Base-by-base conservation (phyloP, 331 rosid genomes). In the Malus hybrid region DNA sequence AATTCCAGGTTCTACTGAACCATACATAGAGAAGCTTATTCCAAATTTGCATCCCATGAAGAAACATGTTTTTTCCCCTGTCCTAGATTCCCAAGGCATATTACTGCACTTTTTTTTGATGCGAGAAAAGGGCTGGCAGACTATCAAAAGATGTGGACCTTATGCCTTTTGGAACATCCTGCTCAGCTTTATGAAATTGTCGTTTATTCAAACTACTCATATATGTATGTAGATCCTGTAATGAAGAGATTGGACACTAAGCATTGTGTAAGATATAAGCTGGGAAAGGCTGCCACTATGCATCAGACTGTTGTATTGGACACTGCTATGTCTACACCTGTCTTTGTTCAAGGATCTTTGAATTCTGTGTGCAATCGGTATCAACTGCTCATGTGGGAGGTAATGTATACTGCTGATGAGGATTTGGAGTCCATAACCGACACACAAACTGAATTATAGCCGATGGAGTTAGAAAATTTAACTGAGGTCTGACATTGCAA, bases 121-220 rank as follows among this genome's bases (percentile, higher is more conserved):
- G 98, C 79, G 98, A 74, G 96, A 94, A 75, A 91, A 92, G 60
- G 89, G 97, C 32, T 94, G 98, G 98, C 94, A 90, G 77, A 90
- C 98, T 7, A 84, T 94, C 78, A 94, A 94, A 82, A 89, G 96
- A 78, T 95, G 95, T 52, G 97, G 98, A 63, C 93, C 89, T 68
- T 97, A 94, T 86, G 89, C 96, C 42, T 93, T 93, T 86, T 94
- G 87, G 98, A 94, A 83, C 96, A 94, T 77, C 87, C 88, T 72
- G 93, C 95, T 60, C 96, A 91, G 63, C 89, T 79, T 85, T 94
- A 75, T 34, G 98, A 94, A 82, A 89, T 94, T 77, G 68, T 94
- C n/a, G 89, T 94, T 79, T 94, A 84, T 73, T 87, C 90, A 52
- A 96, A 91, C 82, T 92, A 94, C 74, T 90, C 95, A 72, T 85